phyloP scores from a whole-genome alignment of 208 protist genomes.

The Sergeia podlipaevii region DNA sequence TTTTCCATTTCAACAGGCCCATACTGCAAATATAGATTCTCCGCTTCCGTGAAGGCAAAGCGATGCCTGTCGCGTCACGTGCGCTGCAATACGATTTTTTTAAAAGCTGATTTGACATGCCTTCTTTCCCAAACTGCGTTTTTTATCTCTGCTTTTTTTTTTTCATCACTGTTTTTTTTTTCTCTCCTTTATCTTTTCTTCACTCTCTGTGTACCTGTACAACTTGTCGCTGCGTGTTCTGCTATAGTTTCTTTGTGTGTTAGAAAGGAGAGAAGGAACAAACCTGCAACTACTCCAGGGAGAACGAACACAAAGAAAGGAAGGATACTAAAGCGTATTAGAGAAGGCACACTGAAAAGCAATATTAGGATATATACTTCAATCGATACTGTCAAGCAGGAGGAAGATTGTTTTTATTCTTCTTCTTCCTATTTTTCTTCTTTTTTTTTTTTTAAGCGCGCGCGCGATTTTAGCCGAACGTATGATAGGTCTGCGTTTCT shows the following conservation, averaged over 20 bases:
- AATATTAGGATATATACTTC: too few species aligned
- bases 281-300: too few species aligned
- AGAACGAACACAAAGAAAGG: constrained; percentile 5
- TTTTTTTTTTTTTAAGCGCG: too few species aligned
- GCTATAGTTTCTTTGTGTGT: neutral
- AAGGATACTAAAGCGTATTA: neutral
- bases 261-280: neutral
- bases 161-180: constrained; percentile 8
- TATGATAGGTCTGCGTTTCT: too few species aligned
- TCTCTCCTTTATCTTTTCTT: constrained; percentile 1
- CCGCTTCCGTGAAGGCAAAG: too few species aligned
- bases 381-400: too few species aligned
- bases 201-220: constrained; percentile 4
- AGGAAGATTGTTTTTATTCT: too few species aligned
- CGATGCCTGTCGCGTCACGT: too few species aligned
- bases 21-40: too few species aligned
- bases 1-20: constrained; percentile 9
- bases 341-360: neutral
- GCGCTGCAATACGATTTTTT: neutral
- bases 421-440: too few species aligned
- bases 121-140: constrained; percentile 2
- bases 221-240: neutral
- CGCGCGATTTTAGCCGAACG: too few species aligned
- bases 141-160: neutral
- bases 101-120: neutral